A percentile compares a stretch with the other conserved stretches of the same genome.
These are phyloP conservation scores for Ogataea pini DNA, from an alignment of 805 yeast species.

Conservation along the genomic window DNA sequence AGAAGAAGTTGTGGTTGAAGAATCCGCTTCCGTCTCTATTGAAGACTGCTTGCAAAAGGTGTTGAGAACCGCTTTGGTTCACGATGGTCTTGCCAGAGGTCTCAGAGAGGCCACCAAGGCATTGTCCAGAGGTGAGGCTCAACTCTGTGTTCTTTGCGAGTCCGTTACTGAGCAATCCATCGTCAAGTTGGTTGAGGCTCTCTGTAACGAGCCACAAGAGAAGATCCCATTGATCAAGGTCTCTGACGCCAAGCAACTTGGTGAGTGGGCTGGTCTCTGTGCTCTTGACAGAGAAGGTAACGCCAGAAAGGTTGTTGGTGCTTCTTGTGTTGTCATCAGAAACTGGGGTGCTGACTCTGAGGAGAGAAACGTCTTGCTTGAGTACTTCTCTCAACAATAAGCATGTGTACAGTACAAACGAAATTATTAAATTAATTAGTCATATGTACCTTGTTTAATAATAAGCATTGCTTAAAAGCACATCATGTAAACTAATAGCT, in stretches of 20 bases:
- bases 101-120: slow-evolving; percentile 99
- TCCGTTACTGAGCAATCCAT: slow-evolving; percentile 97
- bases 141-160: slow-evolving; percentile 95
- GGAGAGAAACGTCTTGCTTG: slow-evolving; percentile 94
- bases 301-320: slow-evolving; percentile 99
- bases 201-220: slow-evolving; percentile 96
- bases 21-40: slow-evolving; percentile 86
- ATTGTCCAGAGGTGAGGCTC: slow-evolving; percentile 95
- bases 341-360: slow-evolving; percentile 99
- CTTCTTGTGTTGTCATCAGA: slow-evolving; percentile 98
- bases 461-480: slow-evolving; percentile 1
- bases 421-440: slow-evolving; percentile 7
- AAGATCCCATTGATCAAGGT: slow-evolving; percentile 98
- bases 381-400: slow-evolving; percentile 91
- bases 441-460: slow-evolving; percentile 7
- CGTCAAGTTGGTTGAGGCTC: slow-evolving; percentile 97
- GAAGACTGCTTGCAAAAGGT: slow-evolving; percentile 99
- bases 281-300: slow-evolving; percentile 99
- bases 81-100: slow-evolving; percentile 99
- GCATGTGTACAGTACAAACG: slow-evolving; percentile 20
- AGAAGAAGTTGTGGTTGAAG: slow-evolving; percentile 76
- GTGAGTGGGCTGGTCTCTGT: slow-evolving; percentile 99
- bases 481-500: no score
- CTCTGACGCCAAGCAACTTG: slow-evolving; percentile 98
- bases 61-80: slow-evolving; percentile 95